Base-by-base conservation (phyloP, 441 rosid species). In the Daphne laureola region DNA sequence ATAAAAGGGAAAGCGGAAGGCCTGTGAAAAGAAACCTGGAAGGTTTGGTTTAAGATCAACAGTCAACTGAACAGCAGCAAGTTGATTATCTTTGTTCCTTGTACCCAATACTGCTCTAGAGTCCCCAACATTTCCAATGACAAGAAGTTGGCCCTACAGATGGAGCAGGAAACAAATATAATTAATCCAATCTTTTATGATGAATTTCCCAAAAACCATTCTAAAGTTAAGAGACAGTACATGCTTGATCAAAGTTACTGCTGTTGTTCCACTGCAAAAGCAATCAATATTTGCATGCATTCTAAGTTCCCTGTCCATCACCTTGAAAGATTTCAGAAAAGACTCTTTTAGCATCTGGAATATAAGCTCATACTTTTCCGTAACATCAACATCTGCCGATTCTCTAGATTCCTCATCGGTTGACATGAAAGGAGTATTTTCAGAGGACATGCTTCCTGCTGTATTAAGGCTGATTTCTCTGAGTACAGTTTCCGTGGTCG, bases 241-340 rank as follows among this genome's bases (percentile, higher is more conserved):
- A 94, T 84, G 98, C 74, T 90, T 90, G 73, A 90, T 69, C 79
- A 94, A 53, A 27, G 99, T 88, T 44, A 94, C 99, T 14, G 99
- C 98, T 2, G 99, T 90, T 50, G 98, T 90, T 45, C 99, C 98
- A 68, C 99, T 88, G 72, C 98, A 94, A 74, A 70, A 88, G 77
- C 96, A 86, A 64, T 94, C 92, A 54, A 82, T 77, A 62, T 63
- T 78, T 25, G 74, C 47, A 49, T 81, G 81, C 77, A 76, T 51
- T 63, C 84, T 78, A 21, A 94, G 82, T 67, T 94, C 99, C 73
- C 92, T 73, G 60, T 94, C 99, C 99, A 88, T 90, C 65, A 83
- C 78, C 71, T 78, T 88, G 75, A 86, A 94, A 65, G 97, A 92
- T 75, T 78, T 87, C 60, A 94, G 78, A 83, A 88, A 87, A 1